These are phyloP conservation scores for Solanum bulbocastanum DNA, from an alignment of 257 asterid species.

Conservation along the genomic window DNA sequence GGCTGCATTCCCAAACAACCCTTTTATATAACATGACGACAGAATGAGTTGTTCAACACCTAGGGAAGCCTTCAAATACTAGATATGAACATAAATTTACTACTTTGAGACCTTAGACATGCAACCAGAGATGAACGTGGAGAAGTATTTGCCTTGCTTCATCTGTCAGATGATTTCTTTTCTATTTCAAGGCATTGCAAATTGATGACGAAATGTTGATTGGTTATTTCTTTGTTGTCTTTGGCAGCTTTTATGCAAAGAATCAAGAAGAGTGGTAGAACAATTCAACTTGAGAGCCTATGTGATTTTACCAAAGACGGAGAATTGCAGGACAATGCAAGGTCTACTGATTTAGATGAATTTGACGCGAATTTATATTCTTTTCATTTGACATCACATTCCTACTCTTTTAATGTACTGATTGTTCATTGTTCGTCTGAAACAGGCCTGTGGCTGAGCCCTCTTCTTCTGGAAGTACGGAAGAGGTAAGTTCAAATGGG, in stretches of 20 bases:
- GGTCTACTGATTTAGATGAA: neutral
- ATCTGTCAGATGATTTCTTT: neutral
- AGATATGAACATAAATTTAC: neutral
- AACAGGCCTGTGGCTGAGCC: constrained; percentile 14
- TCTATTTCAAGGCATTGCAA: neutral
- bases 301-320: constrained; percentile 60
- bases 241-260: constrained; percentile 74
- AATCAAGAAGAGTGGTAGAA: constrained; percentile 65
- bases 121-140: neutral
- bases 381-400: neutral
- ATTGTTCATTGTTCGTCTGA: neutral
- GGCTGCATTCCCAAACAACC: neutral
- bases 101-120: neutral
- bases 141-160: neutral
- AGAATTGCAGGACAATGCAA: constrained; percentile 10
- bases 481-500: neutral
- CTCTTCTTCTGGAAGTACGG: constrained; percentile 1
- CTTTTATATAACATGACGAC: neutral
- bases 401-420: neutral
- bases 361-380: neutral
- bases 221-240: neutral
- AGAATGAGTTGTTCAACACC: neutral
- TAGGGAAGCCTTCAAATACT: neutral
- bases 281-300: constrained; percentile 39
- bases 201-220: neutral